A percentile compares a stretch with the other conserved stretches of the same genome.
Conservation (phyloP, 352 stramenopile genomes). For the Phytophthora citricola region DNA sequence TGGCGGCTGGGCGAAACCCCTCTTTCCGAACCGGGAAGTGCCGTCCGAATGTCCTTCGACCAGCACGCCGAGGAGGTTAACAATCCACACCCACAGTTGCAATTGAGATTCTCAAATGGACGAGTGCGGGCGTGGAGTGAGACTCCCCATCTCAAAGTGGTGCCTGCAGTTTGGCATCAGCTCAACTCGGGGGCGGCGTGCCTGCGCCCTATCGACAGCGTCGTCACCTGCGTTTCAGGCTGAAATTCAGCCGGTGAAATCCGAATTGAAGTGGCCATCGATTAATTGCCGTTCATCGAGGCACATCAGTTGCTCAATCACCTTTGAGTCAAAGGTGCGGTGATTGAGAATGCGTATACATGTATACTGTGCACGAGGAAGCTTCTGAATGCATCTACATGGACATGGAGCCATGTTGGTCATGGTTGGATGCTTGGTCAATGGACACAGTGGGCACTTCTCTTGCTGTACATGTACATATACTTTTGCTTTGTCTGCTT, state of each 20-base stretch:
- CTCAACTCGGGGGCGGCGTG: conserved; percentile 6
- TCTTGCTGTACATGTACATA: too few species aligned
- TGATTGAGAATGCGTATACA: background rate
- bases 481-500: background rate
- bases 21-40: conserved; percentile 19
- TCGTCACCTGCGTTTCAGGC: conserved; percentile 10
- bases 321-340: background rate
- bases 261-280: conserved; percentile 5
- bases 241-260: background rate
- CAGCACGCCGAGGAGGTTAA: too few species aligned
- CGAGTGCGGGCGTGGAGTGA: background rate
- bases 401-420: background rate
- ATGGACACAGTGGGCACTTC: background rate
- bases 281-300: conserved; percentile 14
- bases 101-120: too few species aligned
- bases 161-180: conserved; percentile 9
- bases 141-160: conserved; percentile 17
- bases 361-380: too few species aligned
- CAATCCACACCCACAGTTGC: too few species aligned
- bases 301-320: background rate
- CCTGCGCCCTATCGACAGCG: conserved; percentile 16
- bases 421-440: background rate
- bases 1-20: conserved; percentile 12
- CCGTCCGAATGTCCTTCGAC: conserved; percentile 19
- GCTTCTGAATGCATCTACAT: background rate